phyloP scores from a whole-genome alignment of 768 basidiomycete genomes.

The Royoungia palumana region DNA sequence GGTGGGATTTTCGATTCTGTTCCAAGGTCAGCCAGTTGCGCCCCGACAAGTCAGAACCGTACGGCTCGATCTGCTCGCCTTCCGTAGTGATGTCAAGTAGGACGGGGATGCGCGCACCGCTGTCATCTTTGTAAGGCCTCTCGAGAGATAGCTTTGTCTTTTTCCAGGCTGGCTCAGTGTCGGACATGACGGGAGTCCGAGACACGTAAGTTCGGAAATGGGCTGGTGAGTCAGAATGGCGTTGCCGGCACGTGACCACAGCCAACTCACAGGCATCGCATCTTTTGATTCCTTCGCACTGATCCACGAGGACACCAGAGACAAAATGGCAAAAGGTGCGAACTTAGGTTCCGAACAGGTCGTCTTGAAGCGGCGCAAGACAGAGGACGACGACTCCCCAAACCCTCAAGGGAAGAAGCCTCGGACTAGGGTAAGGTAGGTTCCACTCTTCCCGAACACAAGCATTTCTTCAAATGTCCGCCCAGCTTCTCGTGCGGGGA shows the following conservation, averaged over 20 bases:
- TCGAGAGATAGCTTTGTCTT: slow-evolving; percentile 68
- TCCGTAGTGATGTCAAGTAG: slow-evolving; percentile 69
- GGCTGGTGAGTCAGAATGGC: not conserved
- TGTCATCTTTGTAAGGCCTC: slow-evolving; percentile 77
- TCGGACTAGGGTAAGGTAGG: slow-evolving; percentile 73
- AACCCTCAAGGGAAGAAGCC: slow-evolving; percentile 54
- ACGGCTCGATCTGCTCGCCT: slow-evolving; percentile 73
- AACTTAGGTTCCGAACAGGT: slow-evolving; percentile 28
- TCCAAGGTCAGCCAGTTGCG: slow-evolving; percentile 17
- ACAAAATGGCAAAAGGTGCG: slow-evolving; percentile 29
- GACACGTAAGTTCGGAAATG: not conserved
- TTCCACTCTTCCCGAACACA: slow-evolving; percentile 3
- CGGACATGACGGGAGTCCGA: slow-evolving; percentile 14
- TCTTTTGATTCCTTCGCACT: slow-evolving; percentile 24
- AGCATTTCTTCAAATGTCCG: slow-evolving; percentile 4
- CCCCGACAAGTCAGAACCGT: slow-evolving; percentile 27
- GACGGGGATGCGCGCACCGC: slow-evolving; percentile 56
- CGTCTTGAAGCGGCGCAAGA: slow-evolving; percentile 57
- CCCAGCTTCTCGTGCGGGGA: slow-evolving; percentile 80
- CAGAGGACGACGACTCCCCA: slow-evolving; percentile 53
- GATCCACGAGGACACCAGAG: slow-evolving; percentile 28
- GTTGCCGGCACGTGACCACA: slow-evolving; percentile 23
- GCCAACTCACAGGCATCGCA: too few relatives aligned
- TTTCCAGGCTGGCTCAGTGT: slow-evolving; percentile 47
- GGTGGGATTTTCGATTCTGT: slow-evolving; percentile 53